Percentiles rank a stretch among this genome's conserved stretches.
These are phyloP conservation scores for Annulohypoxylon maeteangense DNA, from an alignment of 495 filamentous ascomycete genomes.

Conservation along the genomic window DNA sequence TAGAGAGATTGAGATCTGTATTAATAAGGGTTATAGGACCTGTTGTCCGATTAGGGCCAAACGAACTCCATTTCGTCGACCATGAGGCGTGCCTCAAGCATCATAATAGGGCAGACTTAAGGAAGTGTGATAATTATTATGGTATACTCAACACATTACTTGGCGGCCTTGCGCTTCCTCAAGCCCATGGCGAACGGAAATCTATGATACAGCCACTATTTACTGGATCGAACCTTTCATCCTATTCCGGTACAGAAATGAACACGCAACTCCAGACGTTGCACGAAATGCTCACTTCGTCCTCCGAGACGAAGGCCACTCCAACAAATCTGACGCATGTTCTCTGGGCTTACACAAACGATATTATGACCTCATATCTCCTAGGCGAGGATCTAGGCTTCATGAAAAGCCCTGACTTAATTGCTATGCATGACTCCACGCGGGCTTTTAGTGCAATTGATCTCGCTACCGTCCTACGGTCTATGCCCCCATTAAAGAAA, in stretches of 20 bases:
- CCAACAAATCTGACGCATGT: not conserved
- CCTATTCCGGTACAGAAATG: not conserved
- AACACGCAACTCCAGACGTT: not conserved
- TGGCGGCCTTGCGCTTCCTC: not conserved
- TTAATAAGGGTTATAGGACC: not conserved
- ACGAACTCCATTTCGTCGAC: conserved; percentile 1
- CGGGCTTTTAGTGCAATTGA: not conserved
- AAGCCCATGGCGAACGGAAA: conserved; percentile 4
- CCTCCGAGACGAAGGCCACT: not conserved
- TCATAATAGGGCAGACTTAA: not conserved
- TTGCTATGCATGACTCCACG: not conserved
- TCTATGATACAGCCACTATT: not conserved
- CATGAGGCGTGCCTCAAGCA: conserved; percentile 1
- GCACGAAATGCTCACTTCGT: not conserved
- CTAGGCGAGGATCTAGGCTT: conserved; percentile 3
- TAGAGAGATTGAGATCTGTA: not conserved
- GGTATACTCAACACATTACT: not conserved
- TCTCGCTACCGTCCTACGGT: not conserved
- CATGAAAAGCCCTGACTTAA: not conserved
- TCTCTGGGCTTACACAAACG: conserved; percentile 7
- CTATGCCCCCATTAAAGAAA: not conserved
- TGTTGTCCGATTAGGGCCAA: conserved; percentile 2
- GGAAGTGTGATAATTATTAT: not conserved
- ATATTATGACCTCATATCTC: not conserved
- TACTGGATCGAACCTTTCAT: not conserved